These are phyloP conservation scores for Cryptosporidium tyzzeri DNA, from an alignment of 169 alveolate species.

Conservation along the genomic window DNA sequence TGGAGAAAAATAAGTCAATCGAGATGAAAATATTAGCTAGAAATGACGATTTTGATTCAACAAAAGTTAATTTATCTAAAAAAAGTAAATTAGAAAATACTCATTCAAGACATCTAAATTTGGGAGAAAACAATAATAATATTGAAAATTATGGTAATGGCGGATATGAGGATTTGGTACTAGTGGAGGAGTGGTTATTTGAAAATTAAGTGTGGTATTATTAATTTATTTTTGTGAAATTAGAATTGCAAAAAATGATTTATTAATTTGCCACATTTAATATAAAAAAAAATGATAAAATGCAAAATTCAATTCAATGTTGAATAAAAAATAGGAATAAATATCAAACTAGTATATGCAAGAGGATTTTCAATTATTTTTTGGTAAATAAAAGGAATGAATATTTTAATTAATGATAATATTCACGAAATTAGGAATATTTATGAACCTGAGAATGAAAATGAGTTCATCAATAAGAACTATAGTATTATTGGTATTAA, in stretches of 20 bases:
- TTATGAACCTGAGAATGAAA: constrained; percentile 25
- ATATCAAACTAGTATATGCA: background rate
- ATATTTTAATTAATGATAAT: constrained; percentile 30
- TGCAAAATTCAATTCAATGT: background rate
- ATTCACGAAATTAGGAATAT: constrained; percentile 33
- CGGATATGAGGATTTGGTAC: background rate
- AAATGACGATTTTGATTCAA: constrained; percentile 17
- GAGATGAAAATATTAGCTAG: background rate
- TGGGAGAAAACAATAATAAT: background rate
- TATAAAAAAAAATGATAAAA: background rate
- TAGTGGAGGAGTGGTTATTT: constrained; percentile 49
- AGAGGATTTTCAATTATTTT: background rate
- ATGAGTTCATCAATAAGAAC: constrained; percentile 21
- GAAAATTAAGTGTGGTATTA: constrained; percentile 32
- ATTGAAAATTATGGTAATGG: background rate
- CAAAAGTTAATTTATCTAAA: constrained; percentile 9
- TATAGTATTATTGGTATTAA: constrained; percentile 15
- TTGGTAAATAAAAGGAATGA: constrained; percentile 32
- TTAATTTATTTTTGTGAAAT: background rate
- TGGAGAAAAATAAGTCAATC: background rate
- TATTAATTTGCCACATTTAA: constrained; percentile 2
- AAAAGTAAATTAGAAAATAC: constrained; percentile 3
- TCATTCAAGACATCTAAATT: background rate
- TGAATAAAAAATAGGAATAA: background rate
- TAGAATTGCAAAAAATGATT: background rate